Conservation (phyloP, 2,329 filamentous ascomycete species). For the Fusarium fracticaudum region DNA sequence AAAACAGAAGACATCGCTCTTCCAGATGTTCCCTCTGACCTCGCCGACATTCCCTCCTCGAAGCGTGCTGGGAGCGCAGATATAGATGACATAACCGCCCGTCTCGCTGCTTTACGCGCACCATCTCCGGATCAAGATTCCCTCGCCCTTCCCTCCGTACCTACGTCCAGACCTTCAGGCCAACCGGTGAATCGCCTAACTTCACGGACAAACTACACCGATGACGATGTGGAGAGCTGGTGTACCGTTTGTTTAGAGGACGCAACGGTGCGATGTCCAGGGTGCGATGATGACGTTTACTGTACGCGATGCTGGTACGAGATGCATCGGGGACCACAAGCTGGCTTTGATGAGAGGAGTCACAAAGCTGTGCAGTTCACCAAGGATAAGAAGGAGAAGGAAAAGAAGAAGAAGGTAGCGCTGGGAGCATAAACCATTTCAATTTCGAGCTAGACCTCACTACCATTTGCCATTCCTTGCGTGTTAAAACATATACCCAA, state of each 20-base stretch:
- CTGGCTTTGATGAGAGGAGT: slow-evolving; percentile 74
- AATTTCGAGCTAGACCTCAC: slow-evolving; percentile 22
- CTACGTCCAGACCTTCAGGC: slow-evolving; percentile 59
- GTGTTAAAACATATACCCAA: slow-evolving; percentile 28
- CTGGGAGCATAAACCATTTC: slow-evolving; percentile 47
- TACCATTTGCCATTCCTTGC: slow-evolving; percentile 1
- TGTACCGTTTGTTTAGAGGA: slow-evolving; percentile 86
- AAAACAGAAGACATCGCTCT: slow-evolving; percentile 49
- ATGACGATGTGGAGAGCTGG: slow-evolving; percentile 80
- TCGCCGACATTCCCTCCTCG: slow-evolving; percentile 49
- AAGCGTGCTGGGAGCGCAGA: slow-evolving; percentile 42
- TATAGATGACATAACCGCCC: slow-evolving; percentile 58
- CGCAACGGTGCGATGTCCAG: slow-evolving; percentile 75
- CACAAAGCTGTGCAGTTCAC: slow-evolving; percentile 74
- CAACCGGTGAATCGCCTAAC: slow-evolving; percentile 51
- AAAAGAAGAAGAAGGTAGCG: slow-evolving; percentile 48
- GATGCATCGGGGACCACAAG: slow-evolving; percentile 76
- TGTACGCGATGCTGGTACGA: slow-evolving; percentile 83
- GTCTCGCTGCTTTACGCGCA: slow-evolving; percentile 62
- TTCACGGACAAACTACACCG: slow-evolving; percentile 61
- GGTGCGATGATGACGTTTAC: slow-evolving; percentile 78
- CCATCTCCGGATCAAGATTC: slow-evolving; percentile 42
- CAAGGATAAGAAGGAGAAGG: slow-evolving; percentile 48
- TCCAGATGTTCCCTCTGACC: slow-evolving; percentile 57
- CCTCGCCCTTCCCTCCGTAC: slow-evolving; percentile 59